Percentiles rank a stretch among this genome's conserved stretches.
phyloP scores from a whole-genome alignment of 345 rosid genomes.

The Microcos paniculata region DNA sequence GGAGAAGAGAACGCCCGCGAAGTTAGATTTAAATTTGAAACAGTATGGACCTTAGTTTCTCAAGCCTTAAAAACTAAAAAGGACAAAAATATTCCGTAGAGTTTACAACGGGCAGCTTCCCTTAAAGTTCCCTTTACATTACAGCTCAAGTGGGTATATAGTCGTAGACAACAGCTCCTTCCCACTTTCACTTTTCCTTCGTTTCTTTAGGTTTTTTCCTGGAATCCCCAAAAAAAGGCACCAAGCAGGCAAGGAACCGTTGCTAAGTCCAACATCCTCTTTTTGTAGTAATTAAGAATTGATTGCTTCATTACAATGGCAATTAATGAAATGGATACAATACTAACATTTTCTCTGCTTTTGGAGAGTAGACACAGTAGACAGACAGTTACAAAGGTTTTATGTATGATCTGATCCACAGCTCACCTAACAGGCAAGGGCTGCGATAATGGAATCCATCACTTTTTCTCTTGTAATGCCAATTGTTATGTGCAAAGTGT shows the following conservation, averaged over 20 bases:
- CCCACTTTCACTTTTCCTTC: slow-evolving; percentile 4
- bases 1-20: not conserved
- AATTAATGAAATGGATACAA: not conserved
- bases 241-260: not conserved
- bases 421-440: not conserved
- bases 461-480: not conserved
- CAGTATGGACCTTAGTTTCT: slow-evolving; percentile 2
- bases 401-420: not conserved
- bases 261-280: not conserved
- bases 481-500: slow-evolving; percentile 1
- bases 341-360: not conserved
- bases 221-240: not conserved
- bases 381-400: not conserved
- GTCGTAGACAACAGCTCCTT: slow-evolving; percentile 17
- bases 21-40: slow-evolving; percentile 31
- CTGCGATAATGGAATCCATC: not conserved
- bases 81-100: not conserved
- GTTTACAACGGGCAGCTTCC: slow-evolving; percentile 21
- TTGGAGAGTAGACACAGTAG: not conserved
- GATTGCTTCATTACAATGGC: not conserved
- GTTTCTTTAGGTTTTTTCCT: not conserved
- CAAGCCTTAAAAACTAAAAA: not conserved
- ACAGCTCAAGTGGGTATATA: not conserved
- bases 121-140: slow-evolving; percentile 15
- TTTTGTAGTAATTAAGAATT: not conserved